Base-by-base conservation (phyloP, 78 protist species). In the Dictyostelium intermedium region DNA sequence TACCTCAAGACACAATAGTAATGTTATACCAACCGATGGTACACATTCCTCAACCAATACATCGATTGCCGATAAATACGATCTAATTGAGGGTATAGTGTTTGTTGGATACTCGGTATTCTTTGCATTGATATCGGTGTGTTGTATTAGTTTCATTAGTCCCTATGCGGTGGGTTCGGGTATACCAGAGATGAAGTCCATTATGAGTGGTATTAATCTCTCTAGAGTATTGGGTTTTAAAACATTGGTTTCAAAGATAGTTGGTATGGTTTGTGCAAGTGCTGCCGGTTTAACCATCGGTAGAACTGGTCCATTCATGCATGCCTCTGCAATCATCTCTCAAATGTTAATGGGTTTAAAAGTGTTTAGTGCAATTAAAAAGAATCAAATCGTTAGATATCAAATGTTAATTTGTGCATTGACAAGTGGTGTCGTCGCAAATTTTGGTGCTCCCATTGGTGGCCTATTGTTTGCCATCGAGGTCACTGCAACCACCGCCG, bases 371-470 rank as follows among this genome's bases (percentile, higher is more conserved):
- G 70, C 82, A 39, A 89, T 89, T 81, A 74, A 43, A 86, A 79
- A 66, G 69, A 87, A 87, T 32, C 86, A 91, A 43, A 84, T 80
- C 6, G 96, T 78, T 5, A 8, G 76, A 32, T 47, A 60, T 25
- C 91, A 92, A 43, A 50, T 96, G 96, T 76, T 94, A n/a, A 83
- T 87, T 9, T 96, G 98, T 5, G 98, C 96, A 0, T 27, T 79
- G 9, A 98, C 99, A 1, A 94, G 85, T 37, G 99, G 99, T 18
- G 98, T 98, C 1, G 87, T 98, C 3, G 92, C 92, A n/a, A 92
- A 93, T 37, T 98, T 98, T 43, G 99, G 99, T 43, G 96, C 99
- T 27, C 99, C 99, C 1, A 87, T 98, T 16, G 99, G 99, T 23
- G 99, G 98, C 0, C 95, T 98, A 8, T 47, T 98, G 8, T 98